phyloP scores from a whole-genome alignment of 331 rosid genomes.

The Prunus yedoensis region DNA sequence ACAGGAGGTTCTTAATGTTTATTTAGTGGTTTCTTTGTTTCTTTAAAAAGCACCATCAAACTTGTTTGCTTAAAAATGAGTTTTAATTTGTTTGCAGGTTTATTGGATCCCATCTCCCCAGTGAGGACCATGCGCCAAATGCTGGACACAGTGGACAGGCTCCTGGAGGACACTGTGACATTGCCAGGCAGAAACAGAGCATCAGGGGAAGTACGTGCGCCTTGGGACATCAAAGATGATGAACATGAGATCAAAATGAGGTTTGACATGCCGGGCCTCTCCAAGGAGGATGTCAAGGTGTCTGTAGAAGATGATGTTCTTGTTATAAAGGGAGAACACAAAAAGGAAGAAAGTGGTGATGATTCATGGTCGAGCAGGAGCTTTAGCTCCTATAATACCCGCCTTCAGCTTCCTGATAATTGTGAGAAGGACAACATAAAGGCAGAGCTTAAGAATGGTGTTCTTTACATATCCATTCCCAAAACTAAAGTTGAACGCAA shows the following conservation, averaged over 20 bases:
- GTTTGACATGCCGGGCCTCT: constrained; percentile 86
- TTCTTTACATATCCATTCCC: constrained; percentile 67
- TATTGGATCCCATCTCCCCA: constrained; percentile 72
- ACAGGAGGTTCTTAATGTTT: too few relatives aligned
- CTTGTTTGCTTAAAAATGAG: too few relatives aligned
- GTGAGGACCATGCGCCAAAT: constrained; percentile 79
- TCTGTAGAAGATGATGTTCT: constrained; percentile 64
- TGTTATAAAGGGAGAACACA: constrained; percentile 50
- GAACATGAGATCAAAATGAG: constrained; percentile 68
- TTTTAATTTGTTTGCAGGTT: not conserved
- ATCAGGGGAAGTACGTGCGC: constrained; percentile 48
- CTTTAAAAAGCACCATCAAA: too few relatives aligned
- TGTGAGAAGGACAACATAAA: constrained; percentile 63
- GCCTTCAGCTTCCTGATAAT: constrained; percentile 64
- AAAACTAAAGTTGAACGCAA: constrained; percentile 71
- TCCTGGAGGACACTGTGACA: constrained; percentile 55
- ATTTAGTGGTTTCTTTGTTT: too few relatives aligned
- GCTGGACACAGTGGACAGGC: constrained; percentile 68
- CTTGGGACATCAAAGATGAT: constrained; percentile 74
- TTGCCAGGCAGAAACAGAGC: constrained; percentile 43
- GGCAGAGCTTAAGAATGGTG: constrained; percentile 84
- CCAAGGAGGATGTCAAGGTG: constrained; percentile 72
- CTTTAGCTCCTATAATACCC: constrained; percentile 52
- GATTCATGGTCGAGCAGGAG: constrained; percentile 51
- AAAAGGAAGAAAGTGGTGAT: constrained; percentile 37